Evolutionary conservation across 1,284 basidiomycete genomes (phyloP), one percentile per base, ranked within the genome.

Genomic region (Trametes versicolor): DNA sequence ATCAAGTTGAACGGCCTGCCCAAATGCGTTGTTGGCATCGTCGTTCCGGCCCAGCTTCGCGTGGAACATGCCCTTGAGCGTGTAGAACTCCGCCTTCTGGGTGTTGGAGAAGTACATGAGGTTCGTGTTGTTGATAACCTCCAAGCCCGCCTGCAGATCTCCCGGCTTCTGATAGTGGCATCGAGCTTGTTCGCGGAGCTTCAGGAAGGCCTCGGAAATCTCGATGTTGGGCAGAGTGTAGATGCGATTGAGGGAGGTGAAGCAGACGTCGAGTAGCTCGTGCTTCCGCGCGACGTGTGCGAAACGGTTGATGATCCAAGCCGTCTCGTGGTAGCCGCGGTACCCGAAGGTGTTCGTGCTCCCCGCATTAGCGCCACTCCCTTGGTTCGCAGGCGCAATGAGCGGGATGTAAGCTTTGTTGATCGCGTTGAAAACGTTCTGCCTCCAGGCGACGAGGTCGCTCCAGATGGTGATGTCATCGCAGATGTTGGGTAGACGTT

Each of bases 261-360:
- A 96, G 81, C 98, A 99, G 58, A 98, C 97, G 59, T 99, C 97
- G 58, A 97, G 86, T 12, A 99, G 85, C 68, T 97, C 94, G 75
- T 99, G 98, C 80, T 99, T 98, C 65, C 98, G 87, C 29, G 98
- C 97, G 60, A 99, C 96, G 77, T 99, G 98, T n/a, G 98, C 98
- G 76, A 99, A 99, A 10, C 98, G 92, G 78, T 99, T 99, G 83
- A 99, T 99, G 78, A 99, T 99, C 98, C 98, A 99, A 4, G 98
- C 98, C 0, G 97, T 99, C 83, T 99, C 98, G 76, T 99, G 98
- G 78, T 96, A 99, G n/a, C 98, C 98, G 60, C 98, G 88, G 79
- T 96, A 99, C 5, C 97, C 98, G 75, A 91, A 95, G 2, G 97
- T 99, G 66, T 91, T 94, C 47, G 87, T 80, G 66, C 86, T 92